These are phyloP conservation scores for Geoglossum glabrum DNA, from an alignment of 495 filamentous ascomycete genomes.

Conservation along the genomic window DNA sequence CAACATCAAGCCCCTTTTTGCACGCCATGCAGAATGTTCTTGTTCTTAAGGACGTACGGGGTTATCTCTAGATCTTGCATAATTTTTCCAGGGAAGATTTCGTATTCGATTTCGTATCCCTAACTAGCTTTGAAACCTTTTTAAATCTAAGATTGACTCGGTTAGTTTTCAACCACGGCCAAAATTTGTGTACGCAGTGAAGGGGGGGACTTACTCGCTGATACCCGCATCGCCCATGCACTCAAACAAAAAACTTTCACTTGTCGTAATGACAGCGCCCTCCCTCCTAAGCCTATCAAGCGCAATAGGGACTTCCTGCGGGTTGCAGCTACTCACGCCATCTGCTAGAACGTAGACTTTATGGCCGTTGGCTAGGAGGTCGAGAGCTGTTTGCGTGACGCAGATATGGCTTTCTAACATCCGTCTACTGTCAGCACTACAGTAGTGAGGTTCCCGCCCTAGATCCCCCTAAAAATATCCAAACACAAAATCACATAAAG, in stretches of 20 bases:
- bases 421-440: no score
- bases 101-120: constrained; percentile 49
- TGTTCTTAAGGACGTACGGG: neutral
- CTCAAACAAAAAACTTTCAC: constrained; percentile 86
- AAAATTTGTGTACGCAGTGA: neutral
- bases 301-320: constrained; percentile 61
- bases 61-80: constrained; percentile 36
- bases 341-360: constrained; percentile 80
- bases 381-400: constrained; percentile 77
- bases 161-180: no score
- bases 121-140: constrained; percentile 52
- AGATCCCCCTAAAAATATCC: no score
- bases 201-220: constrained; percentile 25
- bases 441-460: no score
- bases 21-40: neutral
- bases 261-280: constrained; percentile 66
- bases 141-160: constrained; percentile 33
- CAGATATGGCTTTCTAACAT: constrained; percentile 94
- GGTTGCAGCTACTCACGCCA: constrained; percentile 70
- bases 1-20: neutral
- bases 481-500: no score
- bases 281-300: constrained; percentile 51
- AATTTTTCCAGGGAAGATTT: constrained; percentile 42
- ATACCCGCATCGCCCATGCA: constrained; percentile 72
- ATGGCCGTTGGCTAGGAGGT: constrained; percentile 53